These are phyloP conservation scores for Echites panduratus DNA, from an alignment of 257 asterid genomes.

Conservation along the genomic window DNA sequence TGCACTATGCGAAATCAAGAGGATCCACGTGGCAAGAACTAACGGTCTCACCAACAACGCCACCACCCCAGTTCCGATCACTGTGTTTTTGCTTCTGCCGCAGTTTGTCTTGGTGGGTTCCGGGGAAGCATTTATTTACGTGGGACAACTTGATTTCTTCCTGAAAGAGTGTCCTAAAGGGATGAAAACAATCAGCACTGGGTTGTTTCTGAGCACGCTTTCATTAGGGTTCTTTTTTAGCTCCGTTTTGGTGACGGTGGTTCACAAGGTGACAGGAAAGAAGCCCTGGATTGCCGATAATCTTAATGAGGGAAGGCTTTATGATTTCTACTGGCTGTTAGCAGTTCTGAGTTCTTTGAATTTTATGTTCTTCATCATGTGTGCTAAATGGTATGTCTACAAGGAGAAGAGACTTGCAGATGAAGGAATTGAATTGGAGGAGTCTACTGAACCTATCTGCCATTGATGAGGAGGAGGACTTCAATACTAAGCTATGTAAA, in stretches of 20 bases:
- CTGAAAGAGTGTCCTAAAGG: conserved; percentile 78
- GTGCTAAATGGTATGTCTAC: conserved; percentile 64
- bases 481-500: too few species aligned
- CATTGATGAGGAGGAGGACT: conserved; percentile 22
- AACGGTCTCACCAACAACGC: conserved; percentile 28
- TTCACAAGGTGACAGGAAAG: conserved; percentile 48
- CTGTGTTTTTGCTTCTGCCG: conserved; percentile 69
- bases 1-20: conserved; percentile 41
- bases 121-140: conserved; percentile 81
- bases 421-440: conserved; percentile 60
- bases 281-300: conserved; percentile 77
- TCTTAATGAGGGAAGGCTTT: conserved; percentile 61
- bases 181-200: conserved; percentile 88
- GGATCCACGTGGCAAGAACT: conserved; percentile 32
- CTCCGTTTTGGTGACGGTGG: conserved; percentile 54
- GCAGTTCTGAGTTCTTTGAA: conserved; percentile 49
- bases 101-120: conserved; percentile 72
- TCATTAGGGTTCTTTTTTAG: conserved; percentile 29
- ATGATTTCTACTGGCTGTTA: conserved; percentile 73
- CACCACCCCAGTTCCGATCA: conserved; percentile 25
- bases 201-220: conserved; percentile 70
- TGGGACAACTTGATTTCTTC: conserved; percentile 88
- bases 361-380: conserved; percentile 35
- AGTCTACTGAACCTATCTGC: conserved; percentile 24
- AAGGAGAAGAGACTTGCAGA: conserved; percentile 77